A percentile compares a stretch with the other conserved stretches of the same genome.
Evolutionary conservation across 805 yeast species (phyloP).

Genomic region (Saccharomycopsis sp.): DNA sequence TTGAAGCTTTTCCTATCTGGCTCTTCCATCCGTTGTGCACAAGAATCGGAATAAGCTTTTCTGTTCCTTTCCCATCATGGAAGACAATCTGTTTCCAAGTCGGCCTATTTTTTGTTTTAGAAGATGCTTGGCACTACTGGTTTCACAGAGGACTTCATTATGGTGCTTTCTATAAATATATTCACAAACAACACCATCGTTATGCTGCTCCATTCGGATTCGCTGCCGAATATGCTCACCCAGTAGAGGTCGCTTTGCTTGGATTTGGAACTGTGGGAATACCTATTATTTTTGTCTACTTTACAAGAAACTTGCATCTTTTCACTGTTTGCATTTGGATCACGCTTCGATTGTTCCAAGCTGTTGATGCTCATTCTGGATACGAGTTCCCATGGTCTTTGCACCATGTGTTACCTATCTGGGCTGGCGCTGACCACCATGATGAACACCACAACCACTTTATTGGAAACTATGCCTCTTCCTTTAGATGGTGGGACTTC

Average conservation of each 20-base stretch:
- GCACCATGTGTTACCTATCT: constrained; percentile 85
- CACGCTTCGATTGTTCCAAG: constrained; percentile 83
- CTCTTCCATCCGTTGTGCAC: constrained; percentile 91
- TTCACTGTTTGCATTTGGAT: constrained; percentile 90
- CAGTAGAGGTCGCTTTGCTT: constrained; percentile 80
- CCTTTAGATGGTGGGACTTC: constrained; percentile 96
- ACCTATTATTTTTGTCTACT: constrained; percentile 77
- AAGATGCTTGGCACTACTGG: constrained; percentile 97
- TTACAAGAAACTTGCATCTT: constrained; percentile 73
- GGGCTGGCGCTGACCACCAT: constrained; percentile 99
- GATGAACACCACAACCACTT: constrained; percentile 96
- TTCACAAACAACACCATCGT: constrained; percentile 96
- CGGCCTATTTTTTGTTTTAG: constrained; percentile 71
- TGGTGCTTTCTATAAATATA: constrained; percentile 82
- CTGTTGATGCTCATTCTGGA: constrained; percentile 96
- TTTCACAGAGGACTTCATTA: constrained; percentile 86
- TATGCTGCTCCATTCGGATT: constrained; percentile 97
- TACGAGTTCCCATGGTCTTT: constrained; percentile 97
- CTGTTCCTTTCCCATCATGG: constrained; percentile 79
- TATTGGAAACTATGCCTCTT: constrained; percentile 90
- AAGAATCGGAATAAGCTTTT: constrained; percentile 64
- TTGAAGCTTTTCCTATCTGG: constrained; percentile 96
- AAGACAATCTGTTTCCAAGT: constrained; percentile 59
- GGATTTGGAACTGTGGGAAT: constrained; percentile 97
- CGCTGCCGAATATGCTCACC: constrained; percentile 97